Base-by-base conservation (phyloP, 164 flowering plant species). In the Amborella trichopoda region DNA sequence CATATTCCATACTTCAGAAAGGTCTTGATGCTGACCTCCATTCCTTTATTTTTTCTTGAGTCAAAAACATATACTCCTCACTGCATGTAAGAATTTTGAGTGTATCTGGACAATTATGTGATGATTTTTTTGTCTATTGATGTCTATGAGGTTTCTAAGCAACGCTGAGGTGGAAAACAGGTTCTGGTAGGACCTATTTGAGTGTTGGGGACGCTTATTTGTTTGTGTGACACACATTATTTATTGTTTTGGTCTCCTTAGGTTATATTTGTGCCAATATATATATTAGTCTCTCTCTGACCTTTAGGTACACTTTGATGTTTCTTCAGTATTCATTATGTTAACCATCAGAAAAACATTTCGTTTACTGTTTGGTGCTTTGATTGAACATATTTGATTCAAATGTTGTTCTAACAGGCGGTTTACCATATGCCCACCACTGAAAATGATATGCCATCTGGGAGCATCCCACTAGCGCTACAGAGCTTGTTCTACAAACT, bases 401-500 rank as follows among this genome's bases (percentile, higher is more conserved):
- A 30, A 30, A 9, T 30, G 34, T 30, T 13, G n/a, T 4, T 13
- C 13, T 67, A 53, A 62, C 75, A 88, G 97, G 94, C 87, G 49
- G 97, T 88, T 32, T 88, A 88, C 62, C 97, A 88, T 62, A 84
- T 88, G 94, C 97, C 97, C 38, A 84, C 97, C 16, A 88, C 94
- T 43, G 97, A 80, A 53, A 81, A 81, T 74, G 94, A 88, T 54
- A 76, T 78, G 70, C 94, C 97, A 48, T 68, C 84, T 2, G 81
- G 84, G 47, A 88, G 97, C 70, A 84, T 84, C 50, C 97, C 97
- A 36, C 52, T 88, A 65, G 97, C 97, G 48, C 61, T 88, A 22
- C 94, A 88, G 65, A 80, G 97, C 63, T 72, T 88, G 59, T 88
- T 88, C 44, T 84, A 84, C 57, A 88, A 88, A 77, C 89, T 88